Base-by-base conservation (phyloP, 352 stramenopile species). In the Stephanocyclus meneghinianus region DNA sequence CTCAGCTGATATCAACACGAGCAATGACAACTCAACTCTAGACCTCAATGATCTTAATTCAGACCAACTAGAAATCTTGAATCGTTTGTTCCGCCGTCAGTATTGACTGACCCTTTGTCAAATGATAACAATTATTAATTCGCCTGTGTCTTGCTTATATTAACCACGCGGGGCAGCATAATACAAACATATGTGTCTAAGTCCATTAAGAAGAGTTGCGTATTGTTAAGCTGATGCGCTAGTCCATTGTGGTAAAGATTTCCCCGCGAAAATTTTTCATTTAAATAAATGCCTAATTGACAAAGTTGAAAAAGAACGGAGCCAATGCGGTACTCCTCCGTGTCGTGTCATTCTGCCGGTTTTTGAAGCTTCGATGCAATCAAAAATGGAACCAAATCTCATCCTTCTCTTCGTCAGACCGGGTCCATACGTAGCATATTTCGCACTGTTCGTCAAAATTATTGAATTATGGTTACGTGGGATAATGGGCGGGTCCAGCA, bases 401-500 rank as follows among this genome's bases (percentile, higher is more conserved):
- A 88, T 81, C 1, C 62, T 63, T 35, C 85, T 48, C 21, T 79
- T 71, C 2, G 81, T 90, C 44, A 92, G 71, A 30, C 83, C 87
- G 9, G 87, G 87, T 44, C 85, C 87, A 76, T 91, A 89, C 51
- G 81, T 76, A 15, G 72, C 85, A 76, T 91, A 92, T 63, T 92
- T 92, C 16, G 83, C 87, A 64, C 77, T 88, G 59, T 91, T 92
- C 8, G 85, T 91, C 53, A 92, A 60, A 63, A 91, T 90, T 32
- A 55, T 83, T 16, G 78, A 72, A 64, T 81, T 74, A 0, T 62
- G 51, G 35, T 83, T 53, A 2, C n/a, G 35, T 18, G 87, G 87
- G 40, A 92, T 90, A 29, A 92, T 85, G 4, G 85, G 87, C 30
- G 81, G 76, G 56, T 92, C 76, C 51, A 90, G 66, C 6, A 93